phyloP scores from a whole-genome alignment of 2,329 filamentous ascomycete genomes.

The Byssothecium circinans region DNA sequence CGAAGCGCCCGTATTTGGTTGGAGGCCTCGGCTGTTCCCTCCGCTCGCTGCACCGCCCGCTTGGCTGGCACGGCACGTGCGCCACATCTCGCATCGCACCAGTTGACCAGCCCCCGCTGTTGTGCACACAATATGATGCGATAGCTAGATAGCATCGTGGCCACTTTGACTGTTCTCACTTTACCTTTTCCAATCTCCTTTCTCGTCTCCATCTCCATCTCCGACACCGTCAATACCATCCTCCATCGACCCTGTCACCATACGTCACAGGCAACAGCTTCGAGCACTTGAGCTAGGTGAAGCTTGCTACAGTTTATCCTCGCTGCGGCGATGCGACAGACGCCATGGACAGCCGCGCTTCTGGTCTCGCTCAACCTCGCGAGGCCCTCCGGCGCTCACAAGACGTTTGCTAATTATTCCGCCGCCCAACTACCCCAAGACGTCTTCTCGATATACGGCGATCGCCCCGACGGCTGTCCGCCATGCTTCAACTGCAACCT shows the following conservation, averaged over 20 bases:
- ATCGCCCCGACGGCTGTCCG: slow-evolving; percentile 75
- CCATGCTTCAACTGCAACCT: slow-evolving; percentile 98
- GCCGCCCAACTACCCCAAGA: slow-evolving; percentile 49
- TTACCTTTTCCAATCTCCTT: no score
- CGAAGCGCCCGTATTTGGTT: not conserved
- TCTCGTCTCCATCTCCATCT: slow-evolving; percentile 1
- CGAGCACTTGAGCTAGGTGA: slow-evolving; percentile 20
- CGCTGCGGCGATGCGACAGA: slow-evolving; percentile 38
- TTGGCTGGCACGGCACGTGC: not conserved
- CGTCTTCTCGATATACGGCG: slow-evolving; percentile 70
- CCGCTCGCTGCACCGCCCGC: not conserved
- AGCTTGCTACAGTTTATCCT: slow-evolving; percentile 18
- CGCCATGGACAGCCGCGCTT: slow-evolving; percentile 35
- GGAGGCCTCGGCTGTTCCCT: not conserved
- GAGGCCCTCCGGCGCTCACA: slow-evolving; percentile 28
- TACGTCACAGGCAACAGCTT: slow-evolving; percentile 9
- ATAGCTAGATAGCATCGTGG: not conserved
- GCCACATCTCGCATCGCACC: not conserved
- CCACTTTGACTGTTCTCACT: not conserved
- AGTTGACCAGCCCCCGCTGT: not conserved
- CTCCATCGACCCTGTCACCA: not conserved
- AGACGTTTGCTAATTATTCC: slow-evolving; percentile 51
- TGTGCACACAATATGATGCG: not conserved
- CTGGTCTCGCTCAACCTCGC: slow-evolving; percentile 28
- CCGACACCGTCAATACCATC: not conserved